Base-by-base conservation (phyloP, 305 asterid genomes). In the Solanum chacoense region DNA sequence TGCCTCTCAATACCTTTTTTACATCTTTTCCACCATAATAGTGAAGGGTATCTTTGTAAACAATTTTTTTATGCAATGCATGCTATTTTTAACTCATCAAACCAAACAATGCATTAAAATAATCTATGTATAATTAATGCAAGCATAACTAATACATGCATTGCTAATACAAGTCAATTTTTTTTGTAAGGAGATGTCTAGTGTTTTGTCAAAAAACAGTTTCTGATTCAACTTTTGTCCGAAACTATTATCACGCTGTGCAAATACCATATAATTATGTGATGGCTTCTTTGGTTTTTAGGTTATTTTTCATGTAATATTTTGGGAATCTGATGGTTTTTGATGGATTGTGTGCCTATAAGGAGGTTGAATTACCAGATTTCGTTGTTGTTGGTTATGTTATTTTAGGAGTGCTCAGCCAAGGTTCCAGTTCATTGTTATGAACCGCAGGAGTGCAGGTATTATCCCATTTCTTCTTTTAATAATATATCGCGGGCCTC, bases 391-490 rank as follows among this genome's bases (percentile, higher is more conserved):
- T 87, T 26, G 73, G 75, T 22, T 13, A 26, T 84, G 18, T 88
- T 81, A 38, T 90, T 69, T 75, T 89, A 92, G 94, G 91, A 89
- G 78, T n/a, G 32, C 89, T 38, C 91, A 90, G 12, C 94, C 94
- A 9, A 89, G 89, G 77, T 91, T 89, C 87, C 93, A 92, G 89
- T 91, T 92, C 77, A 89, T 92, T 89, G 93, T 92, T 50, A 91
- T 92, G 94, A 91, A 92, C 88, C 55, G 92, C 79, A 77, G 89
- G 88, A 92, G 67, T 77, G 85, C 91, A 91, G 92, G 93, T 91
- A 37, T 45, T 75, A 42, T 36, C 37, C 88, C 35, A 84, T 31
- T 34, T 76, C 67, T 90, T 72, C 67, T 34, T 69, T 35, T 2
- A 32, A 36, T 85, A 31, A 85, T 85, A 16, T 69, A 20, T 67